phyloP scores from a whole-genome alignment of 2,329 filamentous ascomycete species.

The Eutypa lata region DNA sequence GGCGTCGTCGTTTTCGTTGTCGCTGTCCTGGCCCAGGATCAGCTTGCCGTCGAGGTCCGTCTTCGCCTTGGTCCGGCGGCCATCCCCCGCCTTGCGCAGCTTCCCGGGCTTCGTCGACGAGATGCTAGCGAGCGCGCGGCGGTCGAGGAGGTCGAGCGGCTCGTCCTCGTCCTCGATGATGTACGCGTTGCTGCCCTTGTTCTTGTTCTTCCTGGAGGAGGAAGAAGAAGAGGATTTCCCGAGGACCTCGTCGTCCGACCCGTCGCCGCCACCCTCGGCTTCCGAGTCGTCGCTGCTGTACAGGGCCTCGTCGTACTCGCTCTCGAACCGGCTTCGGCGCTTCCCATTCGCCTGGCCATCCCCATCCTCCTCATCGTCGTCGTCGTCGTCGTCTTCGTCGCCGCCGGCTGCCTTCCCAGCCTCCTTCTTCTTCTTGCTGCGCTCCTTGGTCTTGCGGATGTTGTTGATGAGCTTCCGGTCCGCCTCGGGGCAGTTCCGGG shows the following conservation, averaged over 20 bases:
- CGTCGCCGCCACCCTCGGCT: slow-evolving; percentile 46
- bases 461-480: slow-evolving; percentile 90
- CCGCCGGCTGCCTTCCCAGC: slow-evolving; percentile 55
- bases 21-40: slow-evolving; percentile 61
- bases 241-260: slow-evolving; percentile 58
- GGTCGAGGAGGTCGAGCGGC: slow-evolving; percentile 88
- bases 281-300: slow-evolving; percentile 74
- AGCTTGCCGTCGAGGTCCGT: slow-evolving; percentile 77
- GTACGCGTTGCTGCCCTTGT: slow-evolving; percentile 65
- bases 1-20: slow-evolving; percentile 49
- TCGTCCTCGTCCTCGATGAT: slow-evolving; percentile 95
- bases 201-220: slow-evolving; percentile 50
- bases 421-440: slow-evolving; percentile 85
- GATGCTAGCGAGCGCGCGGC: slow-evolving; percentile 85
- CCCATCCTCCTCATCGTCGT: slow-evolving; percentile 50
- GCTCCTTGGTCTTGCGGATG: slow-evolving; percentile 91
- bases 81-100: slow-evolving; percentile 48
- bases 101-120: slow-evolving; percentile 82
- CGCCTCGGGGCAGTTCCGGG: slow-evolving; percentile 76
- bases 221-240: slow-evolving; percentile 33
- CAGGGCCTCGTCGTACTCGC: slow-evolving; percentile 93
- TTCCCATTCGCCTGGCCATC: too few relatives aligned
- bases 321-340: slow-evolving; percentile 70
- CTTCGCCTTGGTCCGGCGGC: slow-evolving; percentile 58
- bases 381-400: slow-evolving; percentile 54